Conservation (phyloP, 176 grass and related monocot species). For the Microstegium vimineum region DNA sequence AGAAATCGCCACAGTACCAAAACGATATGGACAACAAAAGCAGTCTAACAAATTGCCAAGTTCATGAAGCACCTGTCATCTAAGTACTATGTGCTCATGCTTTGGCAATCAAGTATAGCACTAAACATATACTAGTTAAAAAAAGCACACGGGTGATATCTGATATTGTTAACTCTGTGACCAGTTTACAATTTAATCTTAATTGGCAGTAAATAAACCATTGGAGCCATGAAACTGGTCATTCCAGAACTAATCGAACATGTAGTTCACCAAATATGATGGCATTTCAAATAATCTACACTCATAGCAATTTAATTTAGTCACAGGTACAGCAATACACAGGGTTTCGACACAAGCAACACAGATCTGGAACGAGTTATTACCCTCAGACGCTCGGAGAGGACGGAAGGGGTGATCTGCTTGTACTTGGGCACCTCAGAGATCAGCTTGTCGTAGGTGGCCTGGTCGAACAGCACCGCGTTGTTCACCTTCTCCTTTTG, state of each 20-base stretch:
- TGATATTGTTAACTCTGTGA: not conserved
- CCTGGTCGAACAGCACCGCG: slow-evolving; percentile 50
- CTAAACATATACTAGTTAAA: not conserved
- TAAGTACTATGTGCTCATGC: no score
- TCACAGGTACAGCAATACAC: rapidly evolving
- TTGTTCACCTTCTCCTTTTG: slow-evolving; percentile 76
- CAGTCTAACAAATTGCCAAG: not conserved
- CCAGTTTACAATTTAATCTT: not conserved
- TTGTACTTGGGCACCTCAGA: slow-evolving; percentile 55
- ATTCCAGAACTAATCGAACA: not conserved
- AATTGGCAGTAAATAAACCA: not conserved
- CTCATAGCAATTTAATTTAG: no score
- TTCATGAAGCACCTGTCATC: no score
- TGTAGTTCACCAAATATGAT: no score
- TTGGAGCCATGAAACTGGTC: not conserved
- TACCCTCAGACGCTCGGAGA: slow-evolving; percentile 59
- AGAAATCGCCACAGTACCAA: not conserved
- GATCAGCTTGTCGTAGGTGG: slow-evolving; percentile 51
- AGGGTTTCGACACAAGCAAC: not conserved
- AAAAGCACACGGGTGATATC: not conserved
- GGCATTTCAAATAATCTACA: no score
- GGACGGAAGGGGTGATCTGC: slow-evolving; percentile 56
- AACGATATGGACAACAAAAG: not conserved
- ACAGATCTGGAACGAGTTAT: not conserved
- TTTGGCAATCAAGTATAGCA: not conserved